phyloP scores from a whole-genome alignment of 768 basidiomycete genomes.

The Russula foetens region DNA sequence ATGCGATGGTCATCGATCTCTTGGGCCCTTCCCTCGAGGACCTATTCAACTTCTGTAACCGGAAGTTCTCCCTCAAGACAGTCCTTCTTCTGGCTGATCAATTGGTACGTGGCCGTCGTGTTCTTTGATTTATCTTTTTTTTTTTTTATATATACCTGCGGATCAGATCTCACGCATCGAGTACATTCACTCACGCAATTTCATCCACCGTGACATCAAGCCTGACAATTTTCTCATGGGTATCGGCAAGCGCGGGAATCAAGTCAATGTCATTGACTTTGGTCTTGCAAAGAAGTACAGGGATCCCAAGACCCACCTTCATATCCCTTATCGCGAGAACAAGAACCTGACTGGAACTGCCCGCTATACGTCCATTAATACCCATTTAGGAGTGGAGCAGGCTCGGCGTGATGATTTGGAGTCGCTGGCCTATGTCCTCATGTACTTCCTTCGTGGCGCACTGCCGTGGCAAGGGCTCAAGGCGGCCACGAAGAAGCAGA shows the following conservation, averaged over 20 bases:
- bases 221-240: conserved; percentile 99
- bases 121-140: not conserved
- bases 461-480: conserved; percentile 99
- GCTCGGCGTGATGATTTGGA: conserved; percentile 97
- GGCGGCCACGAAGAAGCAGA: conserved; percentile 99
- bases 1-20: conserved; percentile 98
- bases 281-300: conserved; percentile 99
- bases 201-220: conserved; percentile 97
- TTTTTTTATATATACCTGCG: no score
- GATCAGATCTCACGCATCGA: conserved; percentile 92
- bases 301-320: conserved; percentile 98
- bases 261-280: conserved; percentile 98
- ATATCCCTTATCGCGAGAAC: conserved; percentile 99
- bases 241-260: conserved; percentile 98
- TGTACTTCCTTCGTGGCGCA: conserved; percentile 99
- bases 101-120: conserved; percentile 47
- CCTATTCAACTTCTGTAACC: conserved; percentile 91
- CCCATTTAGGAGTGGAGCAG: conserved; percentile 96
- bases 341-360: conserved; percentile 99
- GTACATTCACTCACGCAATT: conserved; percentile 99
- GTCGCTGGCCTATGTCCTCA: conserved; percentile 96
- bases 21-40: conserved; percentile 89
- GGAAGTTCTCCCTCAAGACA: conserved; percentile 97
- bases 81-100: conserved; percentile 95
- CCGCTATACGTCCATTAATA: conserved; percentile 99